Base-by-base conservation (phyloP, 371 early-diverging fungal species). In the Entomophthora muscae region DNA sequence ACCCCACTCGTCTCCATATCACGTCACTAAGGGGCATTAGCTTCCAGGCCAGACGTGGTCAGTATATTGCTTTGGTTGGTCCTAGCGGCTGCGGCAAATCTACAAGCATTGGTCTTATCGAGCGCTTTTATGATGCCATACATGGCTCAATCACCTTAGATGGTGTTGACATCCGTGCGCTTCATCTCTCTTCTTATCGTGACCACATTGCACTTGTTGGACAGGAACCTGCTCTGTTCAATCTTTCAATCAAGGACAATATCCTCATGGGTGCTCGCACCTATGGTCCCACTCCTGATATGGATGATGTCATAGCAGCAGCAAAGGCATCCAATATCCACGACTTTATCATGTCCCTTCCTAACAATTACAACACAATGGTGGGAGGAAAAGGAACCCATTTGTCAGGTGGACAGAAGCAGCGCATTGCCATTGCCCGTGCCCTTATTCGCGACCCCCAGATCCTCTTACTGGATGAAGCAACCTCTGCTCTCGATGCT, bases 381-480 rank as follows among this genome's bases (percentile, higher is more conserved):
- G 84, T 85, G 3, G 89, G 89, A 58, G 86, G 85, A 61, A 80
- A 80, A 67, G 89, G 85, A 10, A 76, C 77, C 21, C 81, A 80
- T 63, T 63, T 86, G 0, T 78, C 80, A 63, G 86, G 83, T n/a
- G n/a, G n/a, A n/a, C n/a, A n/a, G n/a, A n/a, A n/a, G n/a, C n/a
- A n/a, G n/a, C n/a, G n/a, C n/a, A n/a, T n/a, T n/a, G n/a, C n/a
- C n/a, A n/a, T n/a, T n/a, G n/a, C n/a, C n/a, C n/a, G n/a, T n/a
- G n/a, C 83, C 0, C 58, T 83, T 13, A 82, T 97, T 68, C 83
- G 86, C 62, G 82, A 92, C 64, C 93, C 93, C 27, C 78, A 75
- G 63, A 81, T 96, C 3, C 71, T 96, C 53, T 71, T 98, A 23
- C 72, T 98, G 31, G 99, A 99, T 67, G 99, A 99, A 70, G 95